Percentiles rank a stretch among this genome's conserved stretches.
Evolutionary conservation across 192 early-diverging fungal genomes (phyloP).

Genomic region (Coemansia sp.): DNA sequence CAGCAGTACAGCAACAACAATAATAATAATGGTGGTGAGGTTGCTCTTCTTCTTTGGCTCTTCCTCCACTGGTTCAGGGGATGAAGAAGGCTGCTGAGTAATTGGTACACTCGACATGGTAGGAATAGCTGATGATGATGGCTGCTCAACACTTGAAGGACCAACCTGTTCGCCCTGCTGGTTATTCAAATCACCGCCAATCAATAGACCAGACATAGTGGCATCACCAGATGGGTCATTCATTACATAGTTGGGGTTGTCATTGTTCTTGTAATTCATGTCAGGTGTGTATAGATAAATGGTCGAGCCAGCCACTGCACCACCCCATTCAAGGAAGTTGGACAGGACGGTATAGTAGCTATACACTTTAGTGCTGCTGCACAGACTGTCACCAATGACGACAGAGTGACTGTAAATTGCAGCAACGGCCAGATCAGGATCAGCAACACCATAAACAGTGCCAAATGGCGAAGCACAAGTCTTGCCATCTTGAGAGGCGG

Average conservation of each 20-base stretch:
- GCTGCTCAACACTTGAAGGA: background rate
- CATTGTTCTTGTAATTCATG: constrained; percentile 38
- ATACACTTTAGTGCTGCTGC: constrained; percentile 21
- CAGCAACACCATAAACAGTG: constrained; percentile 29
- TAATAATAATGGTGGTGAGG: constrained; percentile 28
- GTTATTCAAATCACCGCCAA: constrained; percentile 36
- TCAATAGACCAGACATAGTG: constrained; percentile 12
- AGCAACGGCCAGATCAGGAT: constrained; percentile 36
- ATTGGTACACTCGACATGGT: background rate
- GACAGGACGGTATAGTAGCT: constrained; percentile 46
- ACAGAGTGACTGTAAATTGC: constrained; percentile 48
- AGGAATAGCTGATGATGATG: background rate
- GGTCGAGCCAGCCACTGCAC: constrained; percentile 30
- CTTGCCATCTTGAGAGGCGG: background rate
- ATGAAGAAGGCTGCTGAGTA: constrained; percentile 5
- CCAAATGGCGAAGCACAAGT: constrained; percentile 30
- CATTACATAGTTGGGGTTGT: constrained; percentile 39
- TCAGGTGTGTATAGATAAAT: constrained; percentile 42
- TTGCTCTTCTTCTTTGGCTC: constrained; percentile 22
- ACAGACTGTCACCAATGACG: constrained; percentile 32
- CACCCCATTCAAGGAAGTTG: constrained; percentile 50
- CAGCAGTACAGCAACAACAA: constrained; percentile 25
- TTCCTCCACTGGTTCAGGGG: background rate
- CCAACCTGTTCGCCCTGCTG: background rate
- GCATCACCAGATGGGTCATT: constrained; percentile 12